Percentiles rank a stretch among this genome's conserved stretches.
Evolutionary conservation across 2,329 filamentous ascomycete species (phyloP).

Genomic region (Fusarium circinatum): DNA sequence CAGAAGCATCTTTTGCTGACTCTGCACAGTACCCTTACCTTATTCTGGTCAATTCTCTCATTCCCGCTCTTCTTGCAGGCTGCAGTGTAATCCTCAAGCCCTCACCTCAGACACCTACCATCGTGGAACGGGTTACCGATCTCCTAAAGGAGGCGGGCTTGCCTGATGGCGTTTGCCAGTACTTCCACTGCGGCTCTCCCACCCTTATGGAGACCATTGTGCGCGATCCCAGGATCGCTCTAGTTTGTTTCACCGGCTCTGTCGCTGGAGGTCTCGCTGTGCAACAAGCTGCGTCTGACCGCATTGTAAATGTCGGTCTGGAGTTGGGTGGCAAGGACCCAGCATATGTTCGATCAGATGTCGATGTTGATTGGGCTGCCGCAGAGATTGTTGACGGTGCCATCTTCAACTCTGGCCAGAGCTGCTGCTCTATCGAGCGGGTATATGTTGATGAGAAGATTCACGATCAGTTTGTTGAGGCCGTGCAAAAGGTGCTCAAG

Average conservation of each 20-base stretch:
- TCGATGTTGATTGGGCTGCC: slow-evolving; percentile 89
- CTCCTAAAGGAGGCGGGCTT: slow-evolving; percentile 85
- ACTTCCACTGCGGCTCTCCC: slow-evolving; percentile 88
- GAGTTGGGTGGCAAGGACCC: slow-evolving; percentile 97
- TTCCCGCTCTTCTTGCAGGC: slow-evolving; percentile 89
- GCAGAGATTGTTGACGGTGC: slow-evolving; percentile 95
- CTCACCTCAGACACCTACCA: slow-evolving; percentile 92
- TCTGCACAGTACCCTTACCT: slow-evolving; percentile 85
- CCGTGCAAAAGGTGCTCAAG: slow-evolving; percentile 81
- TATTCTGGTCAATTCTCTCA: slow-evolving; percentile 89
- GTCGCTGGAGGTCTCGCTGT: slow-evolving; percentile 88
- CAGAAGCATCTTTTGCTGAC: slow-evolving; percentile 8
- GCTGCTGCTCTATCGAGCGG: slow-evolving; percentile 91
- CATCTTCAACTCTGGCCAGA: slow-evolving; percentile 99
- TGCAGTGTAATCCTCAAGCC: slow-evolving; percentile 95
- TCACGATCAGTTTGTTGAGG: slow-evolving; percentile 83
- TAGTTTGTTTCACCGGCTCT: slow-evolving; percentile 94
- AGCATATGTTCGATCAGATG: slow-evolving; percentile 86
- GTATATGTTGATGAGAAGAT: slow-evolving; percentile 90
- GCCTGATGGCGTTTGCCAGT: slow-evolving; percentile 85
- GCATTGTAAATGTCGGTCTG: slow-evolving; percentile 85
- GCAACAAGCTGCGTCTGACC: slow-evolving; percentile 84
- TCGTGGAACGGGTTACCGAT: slow-evolving; percentile 83
- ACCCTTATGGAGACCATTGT: slow-evolving; percentile 81
- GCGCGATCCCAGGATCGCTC: slow-evolving; percentile 77